phyloP scores from a whole-genome alignment of 164 flowering plant genomes.

The Berberis thunbergii region DNA sequence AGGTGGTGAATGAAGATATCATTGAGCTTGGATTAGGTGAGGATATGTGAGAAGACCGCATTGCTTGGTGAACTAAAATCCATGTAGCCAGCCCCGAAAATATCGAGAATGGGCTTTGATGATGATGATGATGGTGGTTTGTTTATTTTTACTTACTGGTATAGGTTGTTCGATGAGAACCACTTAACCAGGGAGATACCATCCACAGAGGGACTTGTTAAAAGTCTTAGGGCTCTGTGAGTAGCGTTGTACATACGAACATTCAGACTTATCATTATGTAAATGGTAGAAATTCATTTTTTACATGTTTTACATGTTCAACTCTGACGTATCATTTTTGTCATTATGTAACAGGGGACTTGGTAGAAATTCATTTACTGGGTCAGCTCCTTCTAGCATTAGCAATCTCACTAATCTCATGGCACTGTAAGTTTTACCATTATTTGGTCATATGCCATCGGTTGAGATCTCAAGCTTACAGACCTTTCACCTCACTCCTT shows the following conservation, averaged over 20 bases:
- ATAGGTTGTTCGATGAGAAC: slow-evolving; percentile 80
- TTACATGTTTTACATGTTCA: too few species aligned
- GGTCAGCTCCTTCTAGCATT: slow-evolving; percentile 50
- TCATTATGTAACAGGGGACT: slow-evolving; percentile 51
- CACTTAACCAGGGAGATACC: slow-evolving; percentile 61
- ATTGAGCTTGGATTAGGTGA: too few species aligned
- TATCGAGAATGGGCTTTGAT: too few species aligned
- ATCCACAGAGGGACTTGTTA: slow-evolving; percentile 46
- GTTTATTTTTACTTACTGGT: slow-evolving; percentile 7
- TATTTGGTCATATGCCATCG: not conserved
- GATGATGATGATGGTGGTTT: too few species aligned
- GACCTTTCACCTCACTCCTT: not conserved
- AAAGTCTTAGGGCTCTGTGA: slow-evolving; percentile 94
- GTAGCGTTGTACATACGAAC: slow-evolving; percentile 19
- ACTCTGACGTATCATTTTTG: too few species aligned
- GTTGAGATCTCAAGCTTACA: not conserved
- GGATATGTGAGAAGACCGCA: too few species aligned
- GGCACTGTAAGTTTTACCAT: slow-evolving; percentile 52
- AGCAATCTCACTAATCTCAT: slow-evolving; percentile 48
- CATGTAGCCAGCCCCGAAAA: too few species aligned
- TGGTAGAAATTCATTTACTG: slow-evolving; percentile 59
- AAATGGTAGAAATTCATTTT: too few species aligned
- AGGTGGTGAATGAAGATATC: too few species aligned
- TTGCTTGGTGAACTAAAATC: too few species aligned
- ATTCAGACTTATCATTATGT: too few species aligned